A percentile compares a stretch with the other conserved stretches of the same genome.
phyloP scores from a whole-genome alignment of 371 early-diverging fungal species.

The Mortierella sp. region DNA sequence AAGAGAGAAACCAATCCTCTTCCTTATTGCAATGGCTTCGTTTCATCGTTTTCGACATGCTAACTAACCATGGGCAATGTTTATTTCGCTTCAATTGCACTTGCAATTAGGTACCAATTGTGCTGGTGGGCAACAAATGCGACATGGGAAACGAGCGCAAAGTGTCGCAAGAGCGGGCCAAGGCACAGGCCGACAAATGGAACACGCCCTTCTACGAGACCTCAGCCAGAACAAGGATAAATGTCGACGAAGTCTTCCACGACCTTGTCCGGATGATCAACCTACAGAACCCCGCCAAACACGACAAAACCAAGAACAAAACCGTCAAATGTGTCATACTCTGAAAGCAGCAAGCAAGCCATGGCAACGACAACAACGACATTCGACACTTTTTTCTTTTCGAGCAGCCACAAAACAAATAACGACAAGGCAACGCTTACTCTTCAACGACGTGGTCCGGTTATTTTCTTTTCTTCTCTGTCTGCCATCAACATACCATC shows the following conservation, averaged over 20 bases:
- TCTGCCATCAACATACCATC: neutral
- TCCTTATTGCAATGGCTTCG: neutral
- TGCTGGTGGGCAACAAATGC: slow-evolving; percentile 90
- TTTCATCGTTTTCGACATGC: neutral
- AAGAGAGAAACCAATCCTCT: neutral
- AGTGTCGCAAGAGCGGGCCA: slow-evolving; percentile 81
- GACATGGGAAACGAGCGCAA: slow-evolving; percentile 87
- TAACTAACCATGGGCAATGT: neutral
- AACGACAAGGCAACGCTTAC: neutral
- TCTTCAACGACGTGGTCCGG: neutral
- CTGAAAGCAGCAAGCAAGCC: neutral
- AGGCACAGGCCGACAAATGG: slow-evolving; percentile 78
- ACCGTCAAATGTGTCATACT: slow-evolving; percentile 37
- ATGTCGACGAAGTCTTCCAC: slow-evolving; percentile 85
- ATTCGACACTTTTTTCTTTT: neutral
- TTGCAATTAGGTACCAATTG: slow-evolving; percentile 82
- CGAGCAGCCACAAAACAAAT: neutral
- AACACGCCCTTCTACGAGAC: slow-evolving; percentile 87
- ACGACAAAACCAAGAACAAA: slow-evolving; percentile 31
- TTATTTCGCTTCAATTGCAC: neutral
- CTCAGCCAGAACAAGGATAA: slow-evolving; percentile 85
- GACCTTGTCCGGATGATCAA: slow-evolving; percentile 75
- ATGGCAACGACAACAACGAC: neutral
- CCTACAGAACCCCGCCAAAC: slow-evolving; percentile 56
- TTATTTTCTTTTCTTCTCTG: neutral